phyloP scores from a whole-genome alignment of 495 filamentous ascomycete species.

The Xanthoparmelia taractica region DNA sequence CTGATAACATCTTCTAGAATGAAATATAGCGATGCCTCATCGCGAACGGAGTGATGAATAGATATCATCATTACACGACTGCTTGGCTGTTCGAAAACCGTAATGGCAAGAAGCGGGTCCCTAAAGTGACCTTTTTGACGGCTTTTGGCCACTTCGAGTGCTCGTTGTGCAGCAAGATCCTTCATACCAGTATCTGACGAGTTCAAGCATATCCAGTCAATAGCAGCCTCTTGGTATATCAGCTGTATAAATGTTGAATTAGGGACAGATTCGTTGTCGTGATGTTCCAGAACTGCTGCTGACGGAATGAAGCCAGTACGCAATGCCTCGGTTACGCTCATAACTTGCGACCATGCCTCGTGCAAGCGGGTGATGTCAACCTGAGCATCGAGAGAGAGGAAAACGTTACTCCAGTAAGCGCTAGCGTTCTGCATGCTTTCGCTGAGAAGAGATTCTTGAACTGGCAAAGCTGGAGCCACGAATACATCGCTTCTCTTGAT shows the following conservation, averaged over 20 bases:
- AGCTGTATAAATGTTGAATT: slow-evolving; percentile 29
- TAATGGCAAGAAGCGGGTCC: slow-evolving; percentile 31
- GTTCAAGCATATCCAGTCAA: slow-evolving; percentile 29
- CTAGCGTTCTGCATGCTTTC: slow-evolving; percentile 32
- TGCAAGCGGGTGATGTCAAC: slow-evolving; percentile 48
- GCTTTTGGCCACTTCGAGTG: slow-evolving; percentile 25
- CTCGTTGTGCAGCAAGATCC: slow-evolving; percentile 16
- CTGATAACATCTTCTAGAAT: slow-evolving; percentile 30
- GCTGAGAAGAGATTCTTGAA: slow-evolving; percentile 35
- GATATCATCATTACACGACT: slow-evolving; percentile 29
- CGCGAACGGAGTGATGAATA: slow-evolving; percentile 34
- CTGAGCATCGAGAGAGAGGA: slow-evolving; percentile 35
- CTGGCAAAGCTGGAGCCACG: slow-evolving; percentile 26
- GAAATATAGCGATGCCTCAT: slow-evolving; percentile 30
- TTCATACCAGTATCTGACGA: slow-evolving; percentile 18
- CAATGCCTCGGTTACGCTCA: slow-evolving; percentile 54
- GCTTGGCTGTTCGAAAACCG: slow-evolving; percentile 26
- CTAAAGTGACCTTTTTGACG: slow-evolving; percentile 28
- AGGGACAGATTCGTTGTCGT: neutral
- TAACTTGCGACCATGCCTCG: slow-evolving; percentile 52
- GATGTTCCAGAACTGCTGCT: slow-evolving; percentile 20
- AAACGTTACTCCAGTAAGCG: slow-evolving; percentile 36
- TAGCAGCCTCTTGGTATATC: slow-evolving; percentile 24
- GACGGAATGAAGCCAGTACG: slow-evolving; percentile 54
- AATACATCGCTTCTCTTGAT: slow-evolving; percentile 20